Percentiles rank a stretch among this genome's conserved stretches.
These are phyloP conservation scores for Cryptosporidium sp. DNA, from an alignment of 169 alveolate genomes.

Conservation along the genomic window DNA sequence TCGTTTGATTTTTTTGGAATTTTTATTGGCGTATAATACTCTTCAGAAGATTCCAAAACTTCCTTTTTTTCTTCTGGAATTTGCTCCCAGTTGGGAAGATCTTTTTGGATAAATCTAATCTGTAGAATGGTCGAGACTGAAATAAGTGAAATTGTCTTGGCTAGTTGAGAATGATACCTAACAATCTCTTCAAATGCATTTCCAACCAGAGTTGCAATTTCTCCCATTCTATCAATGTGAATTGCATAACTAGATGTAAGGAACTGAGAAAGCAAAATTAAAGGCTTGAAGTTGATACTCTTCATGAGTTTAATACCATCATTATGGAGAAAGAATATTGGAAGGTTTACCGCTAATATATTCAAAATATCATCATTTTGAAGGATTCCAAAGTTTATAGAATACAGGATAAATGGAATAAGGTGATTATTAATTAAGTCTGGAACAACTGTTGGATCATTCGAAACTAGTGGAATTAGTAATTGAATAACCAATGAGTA, in stretches of 20 bases:
- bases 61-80: slow-evolving; percentile 5
- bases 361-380: slow-evolving; percentile 67
- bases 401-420: slow-evolving; percentile 52
- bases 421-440: slow-evolving; percentile 46
- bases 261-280: slow-evolving; percentile 45
- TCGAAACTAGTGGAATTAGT: slow-evolving; percentile 53
- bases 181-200: slow-evolving; percentile 74
- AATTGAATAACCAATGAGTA: slow-evolving; percentile 57
- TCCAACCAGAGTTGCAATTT: slow-evolving; percentile 68
- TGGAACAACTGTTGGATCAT: slow-evolving; percentile 72
- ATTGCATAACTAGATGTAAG: slow-evolving; percentile 63
- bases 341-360: slow-evolving; percentile 72
- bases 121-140: slow-evolving; percentile 38
- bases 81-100: slow-evolving; percentile 34
- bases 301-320: slow-evolving; percentile 66
- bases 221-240: slow-evolving; percentile 73
- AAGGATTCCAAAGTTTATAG: slow-evolving; percentile 41
- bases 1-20: slow-evolving; percentile 34
- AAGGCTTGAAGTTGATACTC: slow-evolving; percentile 28
- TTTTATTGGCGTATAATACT: slow-evolving; percentile 27
- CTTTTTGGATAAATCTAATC: slow-evolving; percentile 29
- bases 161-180: slow-evolving; percentile 60
- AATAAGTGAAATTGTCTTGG: slow-evolving; percentile 49
- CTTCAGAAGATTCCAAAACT: background rate
- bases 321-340: slow-evolving; percentile 63